Base-by-base conservation (phyloP, 1,284 basidiomycete genomes). In the Phellopilus nigrolimitatus region DNA sequence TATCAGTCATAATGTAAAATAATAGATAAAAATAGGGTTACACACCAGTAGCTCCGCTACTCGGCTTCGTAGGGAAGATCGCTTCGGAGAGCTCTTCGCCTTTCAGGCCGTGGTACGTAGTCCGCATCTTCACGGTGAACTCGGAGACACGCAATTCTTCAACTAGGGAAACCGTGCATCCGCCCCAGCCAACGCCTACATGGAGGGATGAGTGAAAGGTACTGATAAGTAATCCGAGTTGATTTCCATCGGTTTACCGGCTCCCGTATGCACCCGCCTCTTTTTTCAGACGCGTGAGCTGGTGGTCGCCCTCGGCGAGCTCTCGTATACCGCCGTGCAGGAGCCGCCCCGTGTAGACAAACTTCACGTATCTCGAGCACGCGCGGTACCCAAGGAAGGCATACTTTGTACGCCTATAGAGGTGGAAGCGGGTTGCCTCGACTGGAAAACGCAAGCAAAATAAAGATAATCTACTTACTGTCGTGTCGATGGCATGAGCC, bases 141-240 rank as follows among this genome's bases (percentile, higher is more conserved):
- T 62, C 57, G 0, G 78, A 73, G 3, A 90, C 86, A 31, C 76
- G 62, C n/a, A 71, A 67, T 59, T 87, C 83, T 5, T 79, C 75
- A 2, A 95, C 84, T 15, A 95, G 75, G 13, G 88, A 90, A 19
- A 95, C 86, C 0, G 87, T 88, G 59, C 89, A 92, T 9, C 92
- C 92, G 45, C 92, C 92, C 91, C 91, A 95, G 1, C 91, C 91
- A 0, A 91, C 91, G 37, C 88, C 87, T 85, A 54, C 22, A 24
- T 36, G 31, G 36, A 40, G 52, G 39, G 9, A 33, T 19, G 55
- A 5, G 36, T 48, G n/a, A n/a, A 22, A 33, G 37, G 28, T 36
- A 25, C 3, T 12, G 3, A 19, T 1, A 27, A 13, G 33, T 30
- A 36, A 13, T 31, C 28, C 17, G n/a, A 12, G 53, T 33, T 27